Base-by-base conservation (phyloP, 116 monocot genomes). In the Dioscorea cayenensis region DNA sequence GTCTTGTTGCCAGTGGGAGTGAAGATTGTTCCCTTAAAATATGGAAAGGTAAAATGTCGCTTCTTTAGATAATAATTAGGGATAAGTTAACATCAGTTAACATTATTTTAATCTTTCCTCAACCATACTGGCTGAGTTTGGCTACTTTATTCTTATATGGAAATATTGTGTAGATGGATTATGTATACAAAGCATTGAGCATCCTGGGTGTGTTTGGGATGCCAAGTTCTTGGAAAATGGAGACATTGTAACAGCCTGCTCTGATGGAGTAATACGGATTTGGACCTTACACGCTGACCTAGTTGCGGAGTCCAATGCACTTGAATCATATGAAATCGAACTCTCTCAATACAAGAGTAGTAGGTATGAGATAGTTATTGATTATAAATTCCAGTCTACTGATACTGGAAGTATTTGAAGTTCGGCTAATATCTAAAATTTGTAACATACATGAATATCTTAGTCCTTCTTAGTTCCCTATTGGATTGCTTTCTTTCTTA, bases 191-290 rank as follows among this genome's bases (percentile, higher is more conserved):
- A 99, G 91, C 80, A 89, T 99, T 73, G 99, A 94, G 69, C 99
- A 99, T 72, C 94, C 99, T 73, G 99, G 94, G 16, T 99, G 99
- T 80, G 82, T 99, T 77, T 99, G 99, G 99, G 99, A 85, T 89
- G 89, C 69, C 60, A 99, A 99, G 71, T 99, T 94, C 76, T 71
- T 99, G 80, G 83, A 86, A 61, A 99, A 91, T 82, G 99, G 99
- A 68, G 94, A 99, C 80, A 79, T 99, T 78, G 83, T 94, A 22
- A 91, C 99, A 48, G 99, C 89, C 36, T 99, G 94, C 75, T 99
- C 99, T 66, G 99, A 99, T 87, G 91, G 94, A 73, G 64, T 36
- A 73, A 81, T 75, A n/a, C 77, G 99, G 38, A 77, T 99, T 28
- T 99, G 99, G 99, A 91, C 99, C 55, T 67, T 67, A 52, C 48